These are phyloP conservation scores for Penicillium digitatum DNA, from an alignment of 2,329 filamentous ascomycete genomes.

Conservation along the genomic window DNA sequence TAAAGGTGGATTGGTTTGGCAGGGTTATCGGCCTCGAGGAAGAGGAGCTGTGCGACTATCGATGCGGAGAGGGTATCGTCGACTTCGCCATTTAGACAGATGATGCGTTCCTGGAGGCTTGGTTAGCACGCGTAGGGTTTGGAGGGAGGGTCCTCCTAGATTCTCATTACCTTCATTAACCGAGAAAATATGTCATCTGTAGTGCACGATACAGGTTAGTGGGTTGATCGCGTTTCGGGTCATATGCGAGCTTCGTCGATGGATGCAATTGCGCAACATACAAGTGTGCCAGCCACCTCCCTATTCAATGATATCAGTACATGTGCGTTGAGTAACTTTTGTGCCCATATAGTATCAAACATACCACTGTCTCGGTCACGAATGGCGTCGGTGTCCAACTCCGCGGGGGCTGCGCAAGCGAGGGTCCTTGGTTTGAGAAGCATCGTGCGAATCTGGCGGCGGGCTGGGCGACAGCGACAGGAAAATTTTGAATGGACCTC, in stretches of 20 bases:
- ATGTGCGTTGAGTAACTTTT: neutral
- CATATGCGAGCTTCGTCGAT: constrained; percentile 20
- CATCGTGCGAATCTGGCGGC: constrained; percentile 18
- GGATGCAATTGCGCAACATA: constrained; percentile 44
- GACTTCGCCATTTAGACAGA: constrained; percentile 88
- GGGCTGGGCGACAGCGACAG: constrained; percentile 6
- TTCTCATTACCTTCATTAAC: constrained; percentile 60
- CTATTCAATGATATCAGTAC: constrained; percentile 44
- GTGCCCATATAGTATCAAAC: constrained; percentile 29
- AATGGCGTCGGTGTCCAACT: constrained; percentile 52
- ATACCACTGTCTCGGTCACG: constrained; percentile 54
- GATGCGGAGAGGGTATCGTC: constrained; percentile 88
- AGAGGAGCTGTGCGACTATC: constrained; percentile 92
- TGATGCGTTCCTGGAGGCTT: constrained; percentile 75
- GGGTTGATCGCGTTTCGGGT: neutral
- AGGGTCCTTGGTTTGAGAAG: constrained; percentile 30
- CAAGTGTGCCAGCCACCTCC: constrained; percentile 73
- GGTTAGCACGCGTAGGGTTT: neutral
- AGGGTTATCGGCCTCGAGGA: constrained; percentile 94
- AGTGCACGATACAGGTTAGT: constrained; percentile 18
- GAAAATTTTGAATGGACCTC: constrained; percentile 13
- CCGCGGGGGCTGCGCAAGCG: constrained; percentile 34
- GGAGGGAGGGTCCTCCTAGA: constrained; percentile 12
- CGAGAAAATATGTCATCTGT: constrained; percentile 79
- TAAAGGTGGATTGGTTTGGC: constrained; percentile 95